Base-by-base conservation (phyloP, 306 rosid species). In the Biancaea sappan region DNA sequence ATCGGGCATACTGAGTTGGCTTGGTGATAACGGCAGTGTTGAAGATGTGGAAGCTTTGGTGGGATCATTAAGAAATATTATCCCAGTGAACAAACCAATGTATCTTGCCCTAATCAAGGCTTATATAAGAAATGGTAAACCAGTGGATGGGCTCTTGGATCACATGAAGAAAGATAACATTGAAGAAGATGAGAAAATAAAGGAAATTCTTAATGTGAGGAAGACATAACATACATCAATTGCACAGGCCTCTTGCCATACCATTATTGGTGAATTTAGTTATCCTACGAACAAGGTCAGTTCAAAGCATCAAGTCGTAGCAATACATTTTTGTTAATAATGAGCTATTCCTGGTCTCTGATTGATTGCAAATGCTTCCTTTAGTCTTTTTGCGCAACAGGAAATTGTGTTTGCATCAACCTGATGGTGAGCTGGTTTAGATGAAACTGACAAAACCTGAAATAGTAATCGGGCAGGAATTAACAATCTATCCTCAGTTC, bases 41-140 rank as follows among this genome's bases (percentile, higher is more conserved):
- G 88, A 84, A 85, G 94, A 85, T 51, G 87, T 79, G 3, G 89
- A 91, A 84, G 82, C 61, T 56, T 85, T 89, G 77, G 86, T 88
- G 44, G 60, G 79, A 19, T 72, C 85, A 10, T 48, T 91, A 79
- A 84, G 43, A 74, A 76, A 71, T 25, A 72, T 77, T 32, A 44
- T 84, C 66, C 86, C 83, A 0, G 79, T 80, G 16, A 81, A 81
- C 57, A 78, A 72, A 66, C 81, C 46, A 69, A 82, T 89, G 91
- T 88, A 86, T 67, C 73, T 77, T 73, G 81, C 91, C 59, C 81
- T 88, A 56, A 61, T 88, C 16, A 91, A 89, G 78, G 75, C 92
- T 40, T 72, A 77, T 51, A 35, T 73, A n/a, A 81, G 96, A 78
- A 76, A 47, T 14, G 94, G 88, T 19, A 81, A 83, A 82, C 88